phyloP scores from a whole-genome alignment of 2,329 filamentous ascomycete genomes.

The Teratosphaeria viscida region DNA sequence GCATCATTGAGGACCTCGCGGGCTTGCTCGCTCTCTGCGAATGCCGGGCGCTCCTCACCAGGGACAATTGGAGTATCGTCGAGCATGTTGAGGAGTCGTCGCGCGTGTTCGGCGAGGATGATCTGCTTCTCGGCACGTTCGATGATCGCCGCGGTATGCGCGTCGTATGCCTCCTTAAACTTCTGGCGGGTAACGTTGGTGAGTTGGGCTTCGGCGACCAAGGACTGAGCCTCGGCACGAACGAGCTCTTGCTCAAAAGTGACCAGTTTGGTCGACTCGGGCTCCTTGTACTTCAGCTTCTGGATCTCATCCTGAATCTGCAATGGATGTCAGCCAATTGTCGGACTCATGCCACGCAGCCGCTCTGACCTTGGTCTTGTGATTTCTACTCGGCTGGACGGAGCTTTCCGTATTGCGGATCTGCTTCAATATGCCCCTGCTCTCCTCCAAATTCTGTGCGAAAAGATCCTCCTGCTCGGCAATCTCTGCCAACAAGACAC shows the following conservation, averaged over 20 bases:
- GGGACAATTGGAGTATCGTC: slow-evolving; percentile 86
- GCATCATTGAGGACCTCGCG: slow-evolving; percentile 85
- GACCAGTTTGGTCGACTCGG: slow-evolving; percentile 67
- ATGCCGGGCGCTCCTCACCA: slow-evolving; percentile 64
- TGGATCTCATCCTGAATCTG: slow-evolving; percentile 82
- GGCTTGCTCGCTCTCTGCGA: slow-evolving; percentile 55
- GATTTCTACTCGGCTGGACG: slow-evolving; percentile 83
- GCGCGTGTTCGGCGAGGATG: slow-evolving; percentile 82
- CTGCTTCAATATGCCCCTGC: slow-evolving; percentile 70
- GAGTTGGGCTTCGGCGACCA: slow-evolving; percentile 93
- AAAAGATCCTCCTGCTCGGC: slow-evolving; percentile 88
- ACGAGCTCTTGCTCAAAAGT: slow-evolving; percentile 94
- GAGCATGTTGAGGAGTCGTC: slow-evolving; percentile 70
- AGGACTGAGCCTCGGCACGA: slow-evolving; percentile 84
- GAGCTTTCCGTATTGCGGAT: slow-evolving; percentile 93
- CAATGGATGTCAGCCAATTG: not conserved
- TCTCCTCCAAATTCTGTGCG: slow-evolving; percentile 78
- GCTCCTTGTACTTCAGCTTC: slow-evolving; percentile 84
- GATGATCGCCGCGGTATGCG: slow-evolving; percentile 81
- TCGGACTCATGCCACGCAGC: not conserved
- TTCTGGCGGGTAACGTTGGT: slow-evolving; percentile 94
- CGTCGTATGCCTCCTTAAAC: slow-evolving; percentile 85
- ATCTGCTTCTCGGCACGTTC: slow-evolving; percentile 96
- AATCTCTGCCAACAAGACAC: slow-evolving; percentile 81
- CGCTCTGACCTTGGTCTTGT: slow-evolving; percentile 56